Evolutionary conservation across 2,329 filamentous ascomycete genomes (phyloP).

Genomic region (Aspergillus novofumigatus): DNA sequence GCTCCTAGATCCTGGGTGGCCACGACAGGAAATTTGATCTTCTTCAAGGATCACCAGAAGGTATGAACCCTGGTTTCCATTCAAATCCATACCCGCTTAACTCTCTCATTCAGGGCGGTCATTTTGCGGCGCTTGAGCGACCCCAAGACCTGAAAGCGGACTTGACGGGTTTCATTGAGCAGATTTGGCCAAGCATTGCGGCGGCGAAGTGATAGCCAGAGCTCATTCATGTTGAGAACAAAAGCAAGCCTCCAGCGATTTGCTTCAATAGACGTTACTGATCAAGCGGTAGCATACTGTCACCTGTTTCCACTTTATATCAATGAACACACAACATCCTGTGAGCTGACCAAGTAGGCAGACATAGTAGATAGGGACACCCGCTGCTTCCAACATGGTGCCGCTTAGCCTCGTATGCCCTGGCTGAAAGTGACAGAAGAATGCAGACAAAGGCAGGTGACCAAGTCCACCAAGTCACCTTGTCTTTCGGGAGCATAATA

Average conservation of each 20-base stretch:
- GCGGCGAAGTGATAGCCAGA: neutral
- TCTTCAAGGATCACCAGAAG: slow-evolving; percentile 31
- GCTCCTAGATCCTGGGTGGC: slow-evolving; percentile 37
- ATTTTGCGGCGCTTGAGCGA: slow-evolving; percentile 49
- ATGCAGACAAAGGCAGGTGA: neutral
- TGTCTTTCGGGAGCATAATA: neutral
- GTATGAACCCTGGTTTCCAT: slow-evolving; percentile 16
- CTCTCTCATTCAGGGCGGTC: slow-evolving; percentile 42
- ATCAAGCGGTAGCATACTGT: neutral
- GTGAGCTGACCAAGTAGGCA: neutral
- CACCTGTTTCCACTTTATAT: neutral
- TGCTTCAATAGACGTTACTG: neutral
- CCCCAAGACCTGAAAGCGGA: slow-evolving; percentile 42
- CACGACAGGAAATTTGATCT: slow-evolving; percentile 37
- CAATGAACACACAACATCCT: neutral
- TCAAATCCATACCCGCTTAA: neutral
- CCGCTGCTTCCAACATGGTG: neutral
- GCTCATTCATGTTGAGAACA: neutral
- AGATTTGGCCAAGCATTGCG: slow-evolving; percentile 22
- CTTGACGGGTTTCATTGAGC: slow-evolving; percentile 33
- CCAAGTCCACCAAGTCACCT: neutral
- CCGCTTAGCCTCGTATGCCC: neutral
- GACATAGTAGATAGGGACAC: neutral
- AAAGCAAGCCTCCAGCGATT: neutral
- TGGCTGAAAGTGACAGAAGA: neutral